Evolutionary conservation across 2,329 filamentous ascomycete species (phyloP).

Genomic region (Penicillium sp.): DNA sequence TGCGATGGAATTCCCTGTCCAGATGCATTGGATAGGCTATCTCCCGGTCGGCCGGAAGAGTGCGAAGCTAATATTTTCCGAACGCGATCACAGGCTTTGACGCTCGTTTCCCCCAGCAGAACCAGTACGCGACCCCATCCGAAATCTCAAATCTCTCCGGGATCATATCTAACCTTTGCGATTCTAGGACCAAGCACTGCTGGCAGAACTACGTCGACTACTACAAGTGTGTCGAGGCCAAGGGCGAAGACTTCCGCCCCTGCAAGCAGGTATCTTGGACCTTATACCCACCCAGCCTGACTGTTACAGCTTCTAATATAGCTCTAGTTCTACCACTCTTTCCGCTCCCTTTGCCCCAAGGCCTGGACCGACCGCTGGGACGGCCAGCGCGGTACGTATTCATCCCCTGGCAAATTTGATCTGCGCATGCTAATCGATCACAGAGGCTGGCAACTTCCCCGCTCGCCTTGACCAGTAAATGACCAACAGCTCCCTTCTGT

Average conservation of each 20-base stretch:
- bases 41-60: constrained; percentile 14
- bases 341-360: constrained; percentile 95
- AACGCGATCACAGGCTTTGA: constrained; percentile 70
- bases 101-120: constrained; percentile 97
- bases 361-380: constrained; percentile 94
- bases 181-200: constrained; percentile 82
- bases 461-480: constrained; percentile 45
- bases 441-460: constrained; percentile 56
- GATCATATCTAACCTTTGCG: constrained; percentile 11
- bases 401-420: constrained; percentile 1
- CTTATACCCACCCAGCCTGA: background rate
- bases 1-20: constrained; percentile 10
- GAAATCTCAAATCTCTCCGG: background rate
- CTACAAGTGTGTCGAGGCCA: constrained; percentile 98
- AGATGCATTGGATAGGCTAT: constrained; percentile 7
- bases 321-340: constrained; percentile 84
- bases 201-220: constrained; percentile 99
- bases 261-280: constrained; percentile 73
- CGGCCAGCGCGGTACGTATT: constrained; percentile 78
- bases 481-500: constrained; percentile 15
- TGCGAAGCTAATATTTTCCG: constrained; percentile 29
- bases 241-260: constrained; percentile 96
- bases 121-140: constrained; percentile 47
- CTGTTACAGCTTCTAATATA: constrained; percentile 4
- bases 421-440: constrained; percentile 8